Percentiles rank a stretch among this genome's conserved stretches.
Evolutionary conservation across 257 asterid species (phyloP).

Genomic region (Ilex aquifolium): DNA sequence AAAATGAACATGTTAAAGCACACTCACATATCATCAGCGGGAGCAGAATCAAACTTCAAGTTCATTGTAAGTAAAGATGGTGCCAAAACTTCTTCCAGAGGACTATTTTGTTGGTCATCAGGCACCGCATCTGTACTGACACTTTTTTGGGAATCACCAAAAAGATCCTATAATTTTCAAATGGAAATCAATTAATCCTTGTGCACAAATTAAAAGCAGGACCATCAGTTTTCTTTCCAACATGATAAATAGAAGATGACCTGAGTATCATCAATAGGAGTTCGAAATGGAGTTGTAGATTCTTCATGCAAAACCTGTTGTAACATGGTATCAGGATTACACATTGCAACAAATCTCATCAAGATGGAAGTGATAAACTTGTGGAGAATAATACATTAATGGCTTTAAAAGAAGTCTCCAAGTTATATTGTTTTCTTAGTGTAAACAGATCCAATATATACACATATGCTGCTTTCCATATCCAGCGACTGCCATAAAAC

Average conservation of each 20-base stretch:
- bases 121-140: constrained; percentile 26
- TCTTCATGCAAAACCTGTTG: constrained; percentile 44
- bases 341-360: constrained; percentile 9
- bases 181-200: constrained; percentile 18
- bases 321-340: constrained; percentile 12
- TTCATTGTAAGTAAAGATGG: constrained; percentile 67
- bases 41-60: constrained; percentile 73
- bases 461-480: too few relatives aligned
- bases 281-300: constrained; percentile 45
- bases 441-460: too few relatives aligned
- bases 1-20: constrained; percentile 1
- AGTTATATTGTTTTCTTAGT: not conserved
- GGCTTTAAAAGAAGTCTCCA: not conserved
- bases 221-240: constrained; percentile 11
- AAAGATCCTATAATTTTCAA: constrained; percentile 51
- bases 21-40: constrained; percentile 57
- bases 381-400: not conserved
- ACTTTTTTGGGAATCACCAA: constrained; percentile 51
- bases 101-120: constrained; percentile 33
- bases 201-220: constrained; percentile 9
- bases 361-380: constrained; percentile 8
- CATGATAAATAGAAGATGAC: constrained; percentile 26
- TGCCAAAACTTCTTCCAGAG: constrained; percentile 44
- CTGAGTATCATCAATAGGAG: constrained; percentile 70
- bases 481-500: too few relatives aligned